Conservation (phyloP, 257 asterid genomes). For the Fraxinus pennsylvanica region DNA sequence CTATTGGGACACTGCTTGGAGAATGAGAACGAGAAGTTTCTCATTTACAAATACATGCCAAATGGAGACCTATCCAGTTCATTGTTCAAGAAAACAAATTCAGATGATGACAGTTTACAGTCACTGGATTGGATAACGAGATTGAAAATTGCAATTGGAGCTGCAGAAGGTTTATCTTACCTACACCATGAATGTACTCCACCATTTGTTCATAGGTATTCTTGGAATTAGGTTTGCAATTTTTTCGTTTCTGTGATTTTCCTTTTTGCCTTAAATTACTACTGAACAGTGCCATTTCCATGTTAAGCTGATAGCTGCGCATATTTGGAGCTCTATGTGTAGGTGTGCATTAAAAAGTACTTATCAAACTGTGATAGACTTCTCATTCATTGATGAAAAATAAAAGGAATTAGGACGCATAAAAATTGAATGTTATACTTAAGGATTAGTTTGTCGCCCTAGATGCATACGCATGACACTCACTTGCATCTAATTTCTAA, state of each 20-base stretch:
- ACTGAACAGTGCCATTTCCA: background rate
- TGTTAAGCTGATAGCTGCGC: conserved; percentile 16
- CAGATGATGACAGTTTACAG: conserved; percentile 59
- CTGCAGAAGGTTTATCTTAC: conserved; percentile 82
- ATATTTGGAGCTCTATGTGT: conserved; percentile 3
- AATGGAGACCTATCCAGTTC: conserved; percentile 82
- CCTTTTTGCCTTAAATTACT: conserved; percentile 3
- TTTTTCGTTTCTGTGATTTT: conserved; percentile 5
- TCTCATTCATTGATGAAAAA: conserved; percentile 3
- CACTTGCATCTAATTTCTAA: background rate
- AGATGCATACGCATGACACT: too few species aligned
- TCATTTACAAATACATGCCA: conserved; percentile 83
- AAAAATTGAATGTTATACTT: background rate
- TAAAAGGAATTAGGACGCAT: background rate
- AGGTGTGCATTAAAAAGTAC: background rate
- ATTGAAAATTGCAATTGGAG: conserved; percentile 87
- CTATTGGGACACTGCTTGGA: conserved; percentile 91
- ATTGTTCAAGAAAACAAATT: conserved; percentile 65
- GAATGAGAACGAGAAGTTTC: conserved; percentile 75
- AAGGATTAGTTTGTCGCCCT: background rate
- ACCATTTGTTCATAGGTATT: conserved; percentile 92
- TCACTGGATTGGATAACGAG: conserved; percentile 98
- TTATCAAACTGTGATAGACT: background rate
- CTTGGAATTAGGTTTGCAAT: conserved; percentile 9
- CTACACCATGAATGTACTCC: conserved; percentile 93